These are phyloP conservation scores for Cyclospora cayetanensis DNA, from an alignment of 169 alveolate species.

Conservation along the genomic window DNA sequence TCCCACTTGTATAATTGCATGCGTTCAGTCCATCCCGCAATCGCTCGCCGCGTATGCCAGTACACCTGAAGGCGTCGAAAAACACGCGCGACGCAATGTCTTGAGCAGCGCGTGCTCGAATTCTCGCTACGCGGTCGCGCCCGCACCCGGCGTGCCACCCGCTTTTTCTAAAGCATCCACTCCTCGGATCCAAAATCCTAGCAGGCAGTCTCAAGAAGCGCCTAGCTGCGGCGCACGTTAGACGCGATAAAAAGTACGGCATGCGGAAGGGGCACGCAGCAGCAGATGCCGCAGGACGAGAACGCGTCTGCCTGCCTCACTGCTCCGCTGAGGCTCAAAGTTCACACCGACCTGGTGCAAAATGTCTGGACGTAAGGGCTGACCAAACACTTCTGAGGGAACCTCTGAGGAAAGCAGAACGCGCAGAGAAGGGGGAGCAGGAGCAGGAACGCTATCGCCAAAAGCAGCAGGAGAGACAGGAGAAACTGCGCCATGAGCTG, in stretches of 20 bases:
- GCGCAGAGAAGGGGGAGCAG: not conserved
- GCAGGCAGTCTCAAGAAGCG: too few species aligned
- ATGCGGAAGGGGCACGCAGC: too few species aligned
- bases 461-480: not conserved
- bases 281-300: too few species aligned
- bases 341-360: slow-evolving; percentile 77
- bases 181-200: too few species aligned
- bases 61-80: slow-evolving; percentile 72
- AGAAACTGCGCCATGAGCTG: not conserved
- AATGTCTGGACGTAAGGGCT: slow-evolving; percentile 86
- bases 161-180: too few species aligned
- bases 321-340: too few species aligned
- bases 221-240: too few species aligned
- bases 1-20: slow-evolving; percentile 89
- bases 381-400: slow-evolving; percentile 88
- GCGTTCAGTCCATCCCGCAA: slow-evolving; percentile 88
- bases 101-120: too few species aligned
- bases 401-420: slow-evolving; percentile 55
- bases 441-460: not conserved
- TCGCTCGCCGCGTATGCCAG: slow-evolving; percentile 82
- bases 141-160: too few species aligned
- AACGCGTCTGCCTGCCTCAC: too few species aligned
- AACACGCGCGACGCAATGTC: not conserved
- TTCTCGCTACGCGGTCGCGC: too few species aligned
- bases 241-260: too few species aligned